Evolutionary conservation across 371 early-diverging fungal genomes (phyloP).

Genomic region (Syncephalastrum contaminatum): DNA sequence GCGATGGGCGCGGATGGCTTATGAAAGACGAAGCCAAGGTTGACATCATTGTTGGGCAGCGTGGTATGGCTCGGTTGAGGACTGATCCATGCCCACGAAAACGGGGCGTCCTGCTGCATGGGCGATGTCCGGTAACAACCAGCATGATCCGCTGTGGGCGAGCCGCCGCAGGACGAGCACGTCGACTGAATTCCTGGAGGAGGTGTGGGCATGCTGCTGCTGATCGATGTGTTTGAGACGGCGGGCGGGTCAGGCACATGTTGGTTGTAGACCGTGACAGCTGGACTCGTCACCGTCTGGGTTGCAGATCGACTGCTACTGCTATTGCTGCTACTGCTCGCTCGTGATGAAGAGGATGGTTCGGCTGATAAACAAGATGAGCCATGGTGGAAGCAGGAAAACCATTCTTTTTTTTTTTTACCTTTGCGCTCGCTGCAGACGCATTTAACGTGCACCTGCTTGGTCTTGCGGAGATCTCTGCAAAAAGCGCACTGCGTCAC

Average conservation of each 20-base stretch:
- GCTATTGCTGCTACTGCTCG: constrained; percentile 1
- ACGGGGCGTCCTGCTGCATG: constrained; percentile 12
- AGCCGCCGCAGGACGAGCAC: too few relatives aligned
- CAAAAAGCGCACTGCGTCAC: constrained; percentile 77
- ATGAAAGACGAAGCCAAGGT: constrained; percentile 23
- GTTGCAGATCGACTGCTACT: too few relatives aligned
- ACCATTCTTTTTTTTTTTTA: constrained; percentile 2
- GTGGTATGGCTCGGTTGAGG: constrained; percentile 14
- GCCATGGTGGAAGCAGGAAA: background rate
- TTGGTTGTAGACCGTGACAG: too few relatives aligned
- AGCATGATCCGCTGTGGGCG: too few relatives aligned
- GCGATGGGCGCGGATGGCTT: constrained; percentile 6
- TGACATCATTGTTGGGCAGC: background rate
- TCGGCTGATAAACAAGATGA: background rate
- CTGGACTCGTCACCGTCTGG: too few relatives aligned
- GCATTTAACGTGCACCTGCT: constrained; percentile 78
- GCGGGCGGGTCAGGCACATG: too few relatives aligned
- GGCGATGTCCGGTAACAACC: too few relatives aligned
- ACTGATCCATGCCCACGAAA: constrained; percentile 27
- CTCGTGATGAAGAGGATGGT: background rate
- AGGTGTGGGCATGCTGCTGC: too few relatives aligned
- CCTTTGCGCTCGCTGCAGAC: constrained; percentile 55
- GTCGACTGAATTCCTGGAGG: too few relatives aligned
- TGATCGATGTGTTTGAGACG: too few relatives aligned
- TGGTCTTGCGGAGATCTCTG: constrained; percentile 71